A percentile compares a stretch with the other conserved stretches of the same genome.
phyloP scores from a whole-genome alignment of 2,329 filamentous ascomycete species.

The Trematosphaeria pertusa region DNA sequence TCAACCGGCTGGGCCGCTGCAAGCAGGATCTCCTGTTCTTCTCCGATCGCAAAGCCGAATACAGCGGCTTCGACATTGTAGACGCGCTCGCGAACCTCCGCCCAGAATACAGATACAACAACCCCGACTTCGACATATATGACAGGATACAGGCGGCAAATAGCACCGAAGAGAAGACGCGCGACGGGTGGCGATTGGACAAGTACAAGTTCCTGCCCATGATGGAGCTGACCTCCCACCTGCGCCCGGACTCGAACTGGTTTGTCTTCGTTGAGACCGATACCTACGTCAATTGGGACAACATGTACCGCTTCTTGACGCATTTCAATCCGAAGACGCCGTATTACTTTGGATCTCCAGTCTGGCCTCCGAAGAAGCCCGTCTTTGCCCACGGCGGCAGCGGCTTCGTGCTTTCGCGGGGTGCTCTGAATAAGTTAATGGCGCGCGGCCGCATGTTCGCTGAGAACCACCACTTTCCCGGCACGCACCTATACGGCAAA shows the following conservation, averaged over 20 bases:
- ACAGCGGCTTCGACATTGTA: conserved; percentile 58
- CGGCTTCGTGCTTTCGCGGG: conserved; percentile 54
- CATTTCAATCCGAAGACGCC: conserved; percentile 45
- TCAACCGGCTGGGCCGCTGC: conserved; percentile 62
- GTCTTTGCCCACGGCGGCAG: conserved; percentile 54
- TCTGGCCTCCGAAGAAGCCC: conserved; percentile 42
- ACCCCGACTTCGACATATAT: conserved; percentile 62
- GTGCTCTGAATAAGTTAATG: conserved; percentile 56
- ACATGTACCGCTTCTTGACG: conserved; percentile 49
- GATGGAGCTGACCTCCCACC: conserved; percentile 56
- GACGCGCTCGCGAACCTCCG: conserved; percentile 55
- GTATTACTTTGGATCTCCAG: conserved; percentile 51
- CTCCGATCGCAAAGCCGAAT: conserved; percentile 64
- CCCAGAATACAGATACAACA: conserved; percentile 47
- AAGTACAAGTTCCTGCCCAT: conserved; percentile 67
- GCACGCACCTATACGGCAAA: conserved; percentile 46
- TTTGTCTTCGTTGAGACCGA: conserved; percentile 49
- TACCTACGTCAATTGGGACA: conserved; percentile 48
- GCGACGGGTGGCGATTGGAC: conserved; percentile 61
- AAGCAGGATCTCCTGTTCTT: conserved; percentile 63
- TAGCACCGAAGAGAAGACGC: conserved; percentile 52
- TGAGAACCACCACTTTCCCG: conserved; percentile 38
- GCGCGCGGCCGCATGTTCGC: conserved; percentile 47
- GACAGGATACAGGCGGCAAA: conserved; percentile 51
- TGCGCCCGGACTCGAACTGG: conserved; percentile 42